Conservation (phyloP, 2,329 filamentous ascomycete species). For the Grosmannia serpens region DNA sequence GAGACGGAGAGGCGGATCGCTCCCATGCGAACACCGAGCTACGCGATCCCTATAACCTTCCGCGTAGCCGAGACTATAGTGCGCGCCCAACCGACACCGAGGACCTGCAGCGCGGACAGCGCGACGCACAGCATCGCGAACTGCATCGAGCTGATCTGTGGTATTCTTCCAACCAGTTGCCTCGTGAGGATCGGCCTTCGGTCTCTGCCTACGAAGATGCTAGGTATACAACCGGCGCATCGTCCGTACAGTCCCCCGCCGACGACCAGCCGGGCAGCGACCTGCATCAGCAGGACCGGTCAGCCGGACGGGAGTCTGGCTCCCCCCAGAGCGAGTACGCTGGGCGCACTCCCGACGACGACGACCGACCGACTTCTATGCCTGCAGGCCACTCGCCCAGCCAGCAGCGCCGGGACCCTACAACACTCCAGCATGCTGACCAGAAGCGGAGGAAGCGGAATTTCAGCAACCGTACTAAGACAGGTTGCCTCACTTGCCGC, state of each 20-base stretch:
- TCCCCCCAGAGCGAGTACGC: slow-evolving; percentile 37
- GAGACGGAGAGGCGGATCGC: slow-evolving; percentile 1
- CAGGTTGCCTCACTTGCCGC: slow-evolving; percentile 85
- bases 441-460: slow-evolving; percentile 63
- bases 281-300: slow-evolving; percentile 13
- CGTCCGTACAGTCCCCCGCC: slow-evolving; percentile 27
- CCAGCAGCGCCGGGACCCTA: slow-evolving; percentile 31
- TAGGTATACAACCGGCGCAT: slow-evolving; percentile 29
- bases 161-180: slow-evolving; percentile 28
- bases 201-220: slow-evolving; percentile 37
- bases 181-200: slow-evolving; percentile 33
- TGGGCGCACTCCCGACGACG: slow-evolving; percentile 42
- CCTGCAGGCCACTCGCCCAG: slow-evolving; percentile 32
- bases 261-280: slow-evolving; percentile 39
- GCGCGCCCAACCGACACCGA: background rate
- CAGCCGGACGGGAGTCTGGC: slow-evolving; percentile 21
- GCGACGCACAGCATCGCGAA: slow-evolving; percentile 10
- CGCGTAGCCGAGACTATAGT: background rate
- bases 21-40: slow-evolving; percentile 1
- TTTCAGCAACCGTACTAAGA: slow-evolving; percentile 94
- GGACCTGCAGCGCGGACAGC: background rate
- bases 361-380: slow-evolving; percentile 33
- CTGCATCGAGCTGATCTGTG: slow-evolving; percentile 33
- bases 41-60: slow-evolving; percentile 7
- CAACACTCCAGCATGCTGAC: slow-evolving; percentile 40